Conservation (phyloP, 2,329 filamentous ascomycete species). For the Diplodia seriata region DNA sequence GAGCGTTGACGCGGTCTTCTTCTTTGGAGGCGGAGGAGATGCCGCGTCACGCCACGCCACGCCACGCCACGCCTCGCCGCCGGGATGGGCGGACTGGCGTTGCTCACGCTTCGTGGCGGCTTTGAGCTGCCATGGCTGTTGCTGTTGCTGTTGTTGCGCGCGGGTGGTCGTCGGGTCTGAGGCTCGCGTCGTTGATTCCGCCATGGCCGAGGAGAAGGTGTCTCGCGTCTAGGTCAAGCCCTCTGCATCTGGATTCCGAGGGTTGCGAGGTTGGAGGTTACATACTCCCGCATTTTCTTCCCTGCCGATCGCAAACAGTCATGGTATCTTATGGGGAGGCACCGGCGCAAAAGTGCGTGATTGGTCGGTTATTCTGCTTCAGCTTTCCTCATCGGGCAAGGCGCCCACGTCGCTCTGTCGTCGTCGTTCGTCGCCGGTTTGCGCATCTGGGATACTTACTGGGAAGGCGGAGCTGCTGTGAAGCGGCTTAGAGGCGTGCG, state of each 20-base stretch:
- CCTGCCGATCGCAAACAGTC: background rate
- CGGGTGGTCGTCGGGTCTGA: background rate
- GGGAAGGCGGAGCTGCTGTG: too few relatives aligned
- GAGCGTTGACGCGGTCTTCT: too few relatives aligned
- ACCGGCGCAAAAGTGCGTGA: slow-evolving; percentile 18
- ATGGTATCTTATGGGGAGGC: background rate
- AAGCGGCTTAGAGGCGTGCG: too few relatives aligned
- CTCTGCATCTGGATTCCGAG: background rate
- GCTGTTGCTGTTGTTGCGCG: too few relatives aligned
- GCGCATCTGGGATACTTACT: background rate
- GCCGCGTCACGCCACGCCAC: too few relatives aligned
- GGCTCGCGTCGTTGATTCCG: slow-evolving; percentile 15
- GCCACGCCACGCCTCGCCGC: slow-evolving; percentile 39
- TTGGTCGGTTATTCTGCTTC: background rate
- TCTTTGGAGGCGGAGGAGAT: slow-evolving; percentile 34
- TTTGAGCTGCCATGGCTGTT: slow-evolving; percentile 21
- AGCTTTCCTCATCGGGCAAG: background rate
- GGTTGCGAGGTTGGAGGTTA: background rate
- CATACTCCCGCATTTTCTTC: background rate
- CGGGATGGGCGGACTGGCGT: slow-evolving; percentile 33
- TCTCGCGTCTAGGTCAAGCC: background rate
- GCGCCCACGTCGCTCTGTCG: background rate
- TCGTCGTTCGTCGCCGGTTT: background rate
- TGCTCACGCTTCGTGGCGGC: slow-evolving; percentile 7
- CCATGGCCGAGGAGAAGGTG: background rate